Evolutionary conservation across 2,329 filamentous ascomycete genomes (phyloP), one percentile per base, ranked within the genome.

Genomic region (Pezicula neosporulosa): DNA sequence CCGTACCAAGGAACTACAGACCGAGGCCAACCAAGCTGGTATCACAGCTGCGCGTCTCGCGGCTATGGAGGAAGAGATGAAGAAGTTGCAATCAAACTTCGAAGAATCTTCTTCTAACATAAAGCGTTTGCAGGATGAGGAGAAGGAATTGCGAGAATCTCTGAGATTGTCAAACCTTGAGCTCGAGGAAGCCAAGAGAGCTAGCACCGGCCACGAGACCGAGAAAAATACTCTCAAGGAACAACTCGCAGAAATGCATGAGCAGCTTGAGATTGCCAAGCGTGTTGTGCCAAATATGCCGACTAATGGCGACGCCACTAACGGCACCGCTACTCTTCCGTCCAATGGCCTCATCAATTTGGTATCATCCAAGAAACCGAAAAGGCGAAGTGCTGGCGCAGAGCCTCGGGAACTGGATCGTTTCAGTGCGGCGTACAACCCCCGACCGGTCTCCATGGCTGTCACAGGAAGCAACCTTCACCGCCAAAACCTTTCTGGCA

Each of bases 1-100:
- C 49, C 83, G 92, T 50, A 88, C 92, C 44, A 96, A 96, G 74
- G 94, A 99, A 68, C 79, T 99, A 50, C 94, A 99, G 71, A 87
- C 87, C 33, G 94, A 99, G 71, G 94, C 94, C 54, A 99, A 99
- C 71, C 93, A 97, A 73, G 94, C 93, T 49, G 94, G 94, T 72
- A 97, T 97, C 64, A 90, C 89, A 2, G 91, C 93, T 48, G 94
- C 94, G 57, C 89, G 90, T 60, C 78, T 99, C 49, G 85, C 89
- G 62, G 90, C 87, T 45, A 89, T 97, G 85, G 94, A 99, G 69
- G 88, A 91, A 61, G 94, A 99, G 66, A 96, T 97, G 88, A 86
- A 86, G 75, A 92, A 90, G 71, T 77, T 97, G 46, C 91, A 97
- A 70, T 76, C 82, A 54, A 94, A 83, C 66, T 95, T 96, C 71